Base-by-base conservation (phyloP, 2,329 filamentous ascomycete species). In the Fusarium brevicatenulatum region DNA sequence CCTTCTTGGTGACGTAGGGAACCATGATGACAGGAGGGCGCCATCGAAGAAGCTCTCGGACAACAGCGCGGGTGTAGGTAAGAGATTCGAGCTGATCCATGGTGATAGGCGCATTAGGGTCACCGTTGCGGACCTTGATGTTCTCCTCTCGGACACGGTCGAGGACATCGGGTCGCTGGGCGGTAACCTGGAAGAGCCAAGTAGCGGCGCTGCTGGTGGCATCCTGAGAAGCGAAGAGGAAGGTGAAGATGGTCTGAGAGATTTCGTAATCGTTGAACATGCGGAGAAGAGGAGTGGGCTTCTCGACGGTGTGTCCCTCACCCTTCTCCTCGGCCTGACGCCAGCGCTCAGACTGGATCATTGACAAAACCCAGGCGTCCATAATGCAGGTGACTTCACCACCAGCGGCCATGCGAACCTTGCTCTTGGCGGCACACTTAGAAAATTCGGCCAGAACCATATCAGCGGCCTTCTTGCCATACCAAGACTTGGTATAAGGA, bases 21-120 rank as follows among this genome's bases (percentile, higher is more conserved):
- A 98, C 94, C 94, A 99, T 97, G 83, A 98, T 89, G 78, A 99
- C 96, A 63, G 96, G 96, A 73, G 96, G 96, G 63, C 95, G 93
- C 87, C 97, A 98, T 80, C 96, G 93, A 73, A 97, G 90, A 66
- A 94, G 92, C 85, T 97, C 95, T 77, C 93, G 94, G 74, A 98
- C 93, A 47, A 97, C 94, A 44, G 95, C 95, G 66, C 94, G 93
- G 47, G 96, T 98, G 83, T 97, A 98, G 19, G 90, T 89, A 88
- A 98, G 90, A 58, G 92, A 91, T 80, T 98, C 96, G 52, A 98
- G 90, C 83, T 96, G 88, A 66, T 97, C 95, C 86, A 98, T 91
- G 76, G 89, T 91, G 73, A 97, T 84, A 21, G 89, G 86, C 28
- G 90, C 91, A 72, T 92, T 85, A 70, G 90, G 86, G 80, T 97